Evolutionary conservation across 2,329 filamentous ascomycete species (phyloP), one percentile per base, ranked within the genome.

Genomic region (Fusarium protoensiforme): DNA sequence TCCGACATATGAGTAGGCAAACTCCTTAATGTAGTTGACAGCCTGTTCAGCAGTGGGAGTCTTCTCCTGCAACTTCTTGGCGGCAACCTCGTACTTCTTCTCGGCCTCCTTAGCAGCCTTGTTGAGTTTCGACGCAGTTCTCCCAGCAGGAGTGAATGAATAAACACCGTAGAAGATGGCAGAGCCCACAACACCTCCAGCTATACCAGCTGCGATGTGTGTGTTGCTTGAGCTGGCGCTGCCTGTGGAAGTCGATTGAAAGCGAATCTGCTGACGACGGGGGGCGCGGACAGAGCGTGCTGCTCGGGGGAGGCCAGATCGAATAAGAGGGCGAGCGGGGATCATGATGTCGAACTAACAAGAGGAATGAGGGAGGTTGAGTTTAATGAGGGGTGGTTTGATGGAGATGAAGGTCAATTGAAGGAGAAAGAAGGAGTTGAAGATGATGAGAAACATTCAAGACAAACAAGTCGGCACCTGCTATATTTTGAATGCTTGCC

Each of bases 31-130:
- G 84, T 88, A 91, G 68, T 87, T 82, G 41, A 93, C 84, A 1
- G 92, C 92, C 80, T 93, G 87, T 71, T 93, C 92, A 16, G 91
- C 87, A 68, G 90, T 87, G 0, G 93, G 92, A 0, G 92, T 89
- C 53, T 87, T 86, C 64, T 91, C 82, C 72, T 91, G 88, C 7
- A 93, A 84, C 78, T 90, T 90, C 73, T 90, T 84, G 36, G 88
- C 87, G 2, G 91, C 87, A 9, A 86, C 84, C 41, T 91, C 83
- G 80, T 92, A 89, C 78, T 92, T 90, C 62, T 85, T 82, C 78
- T 91, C 88, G 3, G 91, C 89, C 61, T 91, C 86, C 61, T 87
- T 85, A 11, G 83, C 83, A 2, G 83, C 82, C 74, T 85, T 85
- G 80, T 87, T 87, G 73, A 88, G 78, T 56, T 82, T 83, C 62